Percentiles rank a stretch among this genome's conserved stretches.
Evolutionary conservation across 139 green algal species (phyloP).

Genomic region (Chlorella sp.): DNA sequence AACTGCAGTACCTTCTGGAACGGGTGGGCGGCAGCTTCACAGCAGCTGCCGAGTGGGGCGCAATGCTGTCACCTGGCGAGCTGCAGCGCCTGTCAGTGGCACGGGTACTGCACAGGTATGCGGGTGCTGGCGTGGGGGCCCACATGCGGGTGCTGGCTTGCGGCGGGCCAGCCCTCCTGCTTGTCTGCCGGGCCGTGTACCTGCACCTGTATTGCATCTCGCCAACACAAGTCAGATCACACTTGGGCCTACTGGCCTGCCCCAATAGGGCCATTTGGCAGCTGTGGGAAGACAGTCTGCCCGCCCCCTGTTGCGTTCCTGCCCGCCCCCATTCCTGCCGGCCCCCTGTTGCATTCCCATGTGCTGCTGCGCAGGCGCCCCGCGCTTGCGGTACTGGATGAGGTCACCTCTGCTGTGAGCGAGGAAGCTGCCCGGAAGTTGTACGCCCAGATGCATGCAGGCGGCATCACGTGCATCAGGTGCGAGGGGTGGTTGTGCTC

Average conservation of each 20-base stretch:
- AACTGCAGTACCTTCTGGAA: slow-evolving; percentile 44
- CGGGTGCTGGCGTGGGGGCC: neutral
- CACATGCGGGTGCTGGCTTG: neutral
- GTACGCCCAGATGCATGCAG: slow-evolving; percentile 41
- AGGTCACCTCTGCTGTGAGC: slow-evolving; percentile 54
- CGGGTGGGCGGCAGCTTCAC: slow-evolving; percentile 20
- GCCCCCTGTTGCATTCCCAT: neutral
- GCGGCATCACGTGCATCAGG: slow-evolving; percentile 48
- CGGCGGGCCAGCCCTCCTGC: no score
- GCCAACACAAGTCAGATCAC: no score
- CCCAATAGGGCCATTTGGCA: no score
- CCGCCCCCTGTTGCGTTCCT: neutral
- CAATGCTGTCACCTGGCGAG: slow-evolving; percentile 67
- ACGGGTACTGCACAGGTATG: slow-evolving; percentile 55
- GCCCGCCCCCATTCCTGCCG: neutral
- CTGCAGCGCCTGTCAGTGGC: slow-evolving; percentile 69
- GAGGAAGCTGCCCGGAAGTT: slow-evolving; percentile 32
- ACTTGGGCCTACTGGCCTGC: no score
- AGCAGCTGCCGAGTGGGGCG: slow-evolving; percentile 32
- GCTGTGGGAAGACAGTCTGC: neutral
- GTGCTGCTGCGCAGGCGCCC: slow-evolving; percentile 43
- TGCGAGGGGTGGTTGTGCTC: neutral
- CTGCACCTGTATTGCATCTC: no score
- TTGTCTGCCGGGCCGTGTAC: no score
- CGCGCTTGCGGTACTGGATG: slow-evolving; percentile 63